Evolutionary conservation across 2,329 filamentous ascomycete genomes (phyloP), one percentile per base, ranked within the genome.

Genomic region (Neonectria hederae): DNA sequence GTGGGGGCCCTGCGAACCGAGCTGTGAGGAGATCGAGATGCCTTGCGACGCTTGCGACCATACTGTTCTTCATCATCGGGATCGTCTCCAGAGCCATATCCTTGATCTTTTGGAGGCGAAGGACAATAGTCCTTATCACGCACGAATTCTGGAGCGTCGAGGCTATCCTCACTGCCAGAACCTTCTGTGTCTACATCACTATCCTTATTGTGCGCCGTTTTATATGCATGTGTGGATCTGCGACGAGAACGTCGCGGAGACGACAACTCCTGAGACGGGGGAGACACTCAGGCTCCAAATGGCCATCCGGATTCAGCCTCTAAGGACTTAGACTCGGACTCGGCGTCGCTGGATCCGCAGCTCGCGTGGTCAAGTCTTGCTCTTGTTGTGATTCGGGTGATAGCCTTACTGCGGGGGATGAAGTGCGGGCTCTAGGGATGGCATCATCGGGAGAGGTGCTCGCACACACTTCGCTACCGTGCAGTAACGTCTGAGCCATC

Each of bases 401-500:
- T 24, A 55, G 55, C 24, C 46, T 57, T 43, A 30, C 17, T 28
- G 55, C 32, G n/a, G 53, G 40, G 32, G 59, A 54, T 62, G 59
- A 24, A 54, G 45, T 62, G 40, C 13, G 59, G 53, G 43, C 43
- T 35, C 35, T 17, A 62, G 58, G n/a, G 28, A 30, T 55, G 43
- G 59, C 53, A 62, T 62, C 53, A 53, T 38, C 45, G 53, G n/a
- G 26, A 26, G 40, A 54, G 13, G 43, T 42, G 42, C 58, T 54
- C 42, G 42, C 28, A 40, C n/a, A 30, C 45, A 51, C 45, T 42
- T 58, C 45, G 54, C 21, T 40, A 42, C 22, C 30, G 32, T 58
- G 54, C 17, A 58, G 45, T 32, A 28, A 22, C 30, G 46, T 58
- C 21, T 58, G 43, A 51, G 55, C 55, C n/a, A 51, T 58, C 55